Evolutionary conservation across 2,329 filamentous ascomycete genomes (phyloP), one percentile per base, ranked within the genome.

Genomic region (Bisporella sp.): DNA sequence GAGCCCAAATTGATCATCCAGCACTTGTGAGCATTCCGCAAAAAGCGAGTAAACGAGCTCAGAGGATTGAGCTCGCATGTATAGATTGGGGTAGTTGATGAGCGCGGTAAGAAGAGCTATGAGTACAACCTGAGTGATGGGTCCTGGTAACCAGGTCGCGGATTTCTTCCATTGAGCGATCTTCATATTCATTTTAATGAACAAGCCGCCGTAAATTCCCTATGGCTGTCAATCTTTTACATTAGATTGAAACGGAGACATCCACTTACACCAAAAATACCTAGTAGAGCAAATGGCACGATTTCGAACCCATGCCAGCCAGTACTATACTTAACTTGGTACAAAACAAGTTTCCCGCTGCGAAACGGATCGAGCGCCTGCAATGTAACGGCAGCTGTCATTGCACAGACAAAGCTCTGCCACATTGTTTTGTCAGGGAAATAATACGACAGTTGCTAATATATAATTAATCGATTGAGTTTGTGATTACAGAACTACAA

Each of bases 351-450:
- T 68, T 99, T 95, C 48, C 92, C 93, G 1, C 91, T 95, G 48
- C 93, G 82, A 66, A 97, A 96, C 4, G 93, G 93, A 65, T 99
- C 93, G 54, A 96, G 80, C 5, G 89, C 89, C 68, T 97, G 92
- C 4, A 99, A 75, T 11, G 90, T 89, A 37, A 97, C 89, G 13
- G 93, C 92, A 12, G 91, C 93, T n/a, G 95, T 89, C 91, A 97
- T 97, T 65, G 93, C 93, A 62, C 93, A 97, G 40, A 99, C 93
- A 64, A 99, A 99, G 62, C 90, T 96, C 67, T 96, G 93, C 93
- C 93, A 99, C 93, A 99, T 97, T 7, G 93, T 97, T 69, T 97
- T 97, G 70, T 97, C 92, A 0, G 93, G 92, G 60, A 97, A 97
- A 68, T 96, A 97, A 67, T 96, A 97, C 1, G 90, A 95, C 3